These are phyloP conservation scores for Heterococcus sp. DNA, from an alignment of 108 stramenopile species.

Conservation along the genomic window DNA sequence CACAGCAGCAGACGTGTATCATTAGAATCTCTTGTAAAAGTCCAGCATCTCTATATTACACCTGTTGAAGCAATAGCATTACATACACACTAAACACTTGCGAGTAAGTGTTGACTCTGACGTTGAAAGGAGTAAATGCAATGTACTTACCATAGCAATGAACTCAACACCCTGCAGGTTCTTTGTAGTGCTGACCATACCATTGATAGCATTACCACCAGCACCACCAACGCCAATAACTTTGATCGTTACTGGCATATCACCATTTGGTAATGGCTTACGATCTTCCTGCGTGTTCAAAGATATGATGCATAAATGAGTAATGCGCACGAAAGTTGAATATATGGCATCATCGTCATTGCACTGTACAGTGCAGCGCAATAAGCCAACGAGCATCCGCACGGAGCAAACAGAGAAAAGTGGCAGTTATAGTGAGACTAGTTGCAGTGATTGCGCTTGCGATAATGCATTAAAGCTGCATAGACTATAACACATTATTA, in stretches of 20 bases:
- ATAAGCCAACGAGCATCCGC: too few relatives aligned
- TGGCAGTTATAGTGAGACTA: neutral
- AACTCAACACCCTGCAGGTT: conserved; percentile 60
- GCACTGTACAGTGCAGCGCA: neutral
- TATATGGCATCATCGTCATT: neutral
- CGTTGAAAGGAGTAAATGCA: too few relatives aligned
- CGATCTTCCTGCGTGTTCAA: neutral
- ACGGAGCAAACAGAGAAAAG: neutral
- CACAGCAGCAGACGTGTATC: too few relatives aligned
- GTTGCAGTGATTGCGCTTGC: neutral
- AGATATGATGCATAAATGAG: neutral
- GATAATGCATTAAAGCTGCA: neutral
- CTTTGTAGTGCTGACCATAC: conserved; percentile 50
- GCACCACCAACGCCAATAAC: conserved; percentile 71
- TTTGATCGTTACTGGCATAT: conserved; percentile 45
- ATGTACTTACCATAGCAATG: conserved; percentile 52
- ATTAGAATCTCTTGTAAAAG: too few relatives aligned
- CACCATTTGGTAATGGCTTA: neutral
- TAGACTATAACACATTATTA: neutral
- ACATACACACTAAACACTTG: too few relatives aligned
- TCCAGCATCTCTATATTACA: too few relatives aligned
- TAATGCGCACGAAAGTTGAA: neutral
- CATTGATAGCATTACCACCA: conserved; percentile 67
- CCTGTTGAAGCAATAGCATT: too few relatives aligned
- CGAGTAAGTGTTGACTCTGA: too few relatives aligned